These are phyloP conservation scores for Cunninghamia lanceolata DNA, from an alignment of 75 land plant species.

Conservation along the genomic window DNA sequence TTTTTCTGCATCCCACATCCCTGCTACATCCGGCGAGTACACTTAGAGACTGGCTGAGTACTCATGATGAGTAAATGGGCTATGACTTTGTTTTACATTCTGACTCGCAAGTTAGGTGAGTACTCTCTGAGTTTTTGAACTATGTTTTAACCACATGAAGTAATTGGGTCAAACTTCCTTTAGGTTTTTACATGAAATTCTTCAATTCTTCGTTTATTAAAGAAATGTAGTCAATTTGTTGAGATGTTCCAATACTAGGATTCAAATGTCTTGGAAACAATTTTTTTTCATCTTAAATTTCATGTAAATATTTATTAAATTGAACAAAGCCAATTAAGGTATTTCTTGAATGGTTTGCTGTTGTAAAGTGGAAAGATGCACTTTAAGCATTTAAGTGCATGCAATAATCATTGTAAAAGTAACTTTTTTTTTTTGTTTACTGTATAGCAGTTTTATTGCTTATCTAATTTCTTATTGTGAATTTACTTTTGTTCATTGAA, in stretches of 20 bases:
- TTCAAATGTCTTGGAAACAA: not conserved
- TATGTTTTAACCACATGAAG: not conserved
- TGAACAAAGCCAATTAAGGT: not conserved
- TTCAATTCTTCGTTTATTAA: not conserved
- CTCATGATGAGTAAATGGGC: no score
- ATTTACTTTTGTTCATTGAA: not conserved
- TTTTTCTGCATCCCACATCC: no score
- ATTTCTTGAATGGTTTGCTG: not conserved
- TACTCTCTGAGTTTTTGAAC: no score
- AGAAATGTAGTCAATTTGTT: not conserved
- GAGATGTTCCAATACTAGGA: not conserved
- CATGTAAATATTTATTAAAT: not conserved
- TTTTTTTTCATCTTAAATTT: not conserved
- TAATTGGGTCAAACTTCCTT: not conserved
- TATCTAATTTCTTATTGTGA: not conserved
- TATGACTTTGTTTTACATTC: no score
- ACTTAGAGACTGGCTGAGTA: no score
- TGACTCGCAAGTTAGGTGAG: no score
- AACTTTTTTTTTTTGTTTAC: not conserved
- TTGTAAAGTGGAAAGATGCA: not conserved
- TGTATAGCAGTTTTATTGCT: not conserved
- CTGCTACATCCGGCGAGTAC: no score
- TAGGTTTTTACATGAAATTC: not conserved
- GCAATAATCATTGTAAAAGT: not conserved
- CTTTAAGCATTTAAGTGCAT: not conserved